These are phyloP conservation scores for Leccinum uliginosum DNA, from an alignment of 768 basidiomycete species.

Conservation along the genomic window DNA sequence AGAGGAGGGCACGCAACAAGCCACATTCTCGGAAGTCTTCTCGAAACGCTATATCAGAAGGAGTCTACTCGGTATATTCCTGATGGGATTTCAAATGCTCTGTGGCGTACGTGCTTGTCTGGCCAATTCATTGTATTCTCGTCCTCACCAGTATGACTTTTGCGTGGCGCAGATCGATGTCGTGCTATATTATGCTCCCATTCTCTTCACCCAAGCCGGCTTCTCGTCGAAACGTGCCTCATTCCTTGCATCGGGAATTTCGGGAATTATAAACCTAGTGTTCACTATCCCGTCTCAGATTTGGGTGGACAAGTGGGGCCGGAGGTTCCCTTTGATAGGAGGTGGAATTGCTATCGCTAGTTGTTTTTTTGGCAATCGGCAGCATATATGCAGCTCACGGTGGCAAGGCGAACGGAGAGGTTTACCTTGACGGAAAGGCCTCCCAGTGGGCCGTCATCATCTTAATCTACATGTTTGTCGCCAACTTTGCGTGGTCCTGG, in stretches of 20 bases:
- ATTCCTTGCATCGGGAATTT: constrained; percentile 48
- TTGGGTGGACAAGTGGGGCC: constrained; percentile 38
- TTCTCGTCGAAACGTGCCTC: constrained; percentile 43
- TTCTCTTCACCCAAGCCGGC: constrained; percentile 48
- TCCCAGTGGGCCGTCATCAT: constrained; percentile 39
- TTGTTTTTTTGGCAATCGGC: constrained; percentile 42
- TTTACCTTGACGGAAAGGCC: constrained; percentile 20
- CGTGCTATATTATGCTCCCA: constrained; percentile 39
- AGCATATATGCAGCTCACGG: constrained; percentile 39
- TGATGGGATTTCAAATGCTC: constrained; percentile 43
- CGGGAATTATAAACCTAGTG: constrained; percentile 41
- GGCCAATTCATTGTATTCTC: not conserved
- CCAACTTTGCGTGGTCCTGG: constrained; percentile 42
- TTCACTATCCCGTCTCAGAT: constrained; percentile 36
- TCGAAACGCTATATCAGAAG: constrained; percentile 29
- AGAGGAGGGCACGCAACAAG: constrained; percentile 15
- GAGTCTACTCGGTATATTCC: constrained; percentile 38
- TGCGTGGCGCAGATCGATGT: constrained; percentile 22
- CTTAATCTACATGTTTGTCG: constrained; percentile 45
- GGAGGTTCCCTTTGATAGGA: constrained; percentile 35
- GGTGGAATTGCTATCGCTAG: constrained; percentile 39
- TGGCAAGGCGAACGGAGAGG: constrained; percentile 23
- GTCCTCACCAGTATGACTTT: not conserved
- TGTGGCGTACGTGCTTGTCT: constrained; percentile 18
- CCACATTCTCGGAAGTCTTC: constrained; percentile 27